Conservation (phyloP, 352 stramenopile genomes). For the Globisporangium nunn region DNA sequence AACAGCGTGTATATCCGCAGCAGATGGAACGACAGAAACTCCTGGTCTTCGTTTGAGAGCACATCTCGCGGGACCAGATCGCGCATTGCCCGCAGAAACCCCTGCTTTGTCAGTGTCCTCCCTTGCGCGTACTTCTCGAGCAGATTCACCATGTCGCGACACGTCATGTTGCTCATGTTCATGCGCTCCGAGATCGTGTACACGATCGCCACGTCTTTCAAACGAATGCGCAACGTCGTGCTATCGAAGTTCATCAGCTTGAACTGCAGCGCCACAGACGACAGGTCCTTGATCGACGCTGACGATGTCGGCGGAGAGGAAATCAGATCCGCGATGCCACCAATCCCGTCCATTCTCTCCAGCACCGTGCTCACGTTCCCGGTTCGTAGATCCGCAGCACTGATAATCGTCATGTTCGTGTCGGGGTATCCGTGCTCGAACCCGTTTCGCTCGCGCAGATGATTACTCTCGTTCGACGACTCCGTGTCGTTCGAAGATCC, state of each 20-base stretch:
- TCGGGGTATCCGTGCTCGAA: constrained; percentile 44
- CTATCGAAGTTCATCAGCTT: constrained; percentile 85
- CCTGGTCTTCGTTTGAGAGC: constrained; percentile 80
- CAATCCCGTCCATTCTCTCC: constrained; percentile 48
- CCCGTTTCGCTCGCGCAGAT: constrained; percentile 23
- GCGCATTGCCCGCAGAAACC: constrained; percentile 73
- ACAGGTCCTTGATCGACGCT: constrained; percentile 43
- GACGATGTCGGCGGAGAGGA: constrained; percentile 40
- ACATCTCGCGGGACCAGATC: constrained; percentile 61
- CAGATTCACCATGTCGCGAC: constrained; percentile 54
- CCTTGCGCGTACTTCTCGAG: constrained; percentile 66
- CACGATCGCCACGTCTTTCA: constrained; percentile 83
- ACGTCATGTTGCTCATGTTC: constrained; percentile 65
- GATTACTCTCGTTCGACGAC: constrained; percentile 56
- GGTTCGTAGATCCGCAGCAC: constrained; percentile 31
- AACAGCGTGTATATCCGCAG: constrained; percentile 80
- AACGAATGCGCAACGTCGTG: constrained; percentile 64
- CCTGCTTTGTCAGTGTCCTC: constrained; percentile 62
- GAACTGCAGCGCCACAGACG: constrained; percentile 76
- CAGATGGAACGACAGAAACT: constrained; percentile 84
- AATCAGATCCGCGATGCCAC: constrained; percentile 53
- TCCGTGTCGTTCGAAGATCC: constrained; percentile 57
- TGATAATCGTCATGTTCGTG: constrained; percentile 24
- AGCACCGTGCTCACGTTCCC: constrained; percentile 28
- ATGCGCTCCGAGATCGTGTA: constrained; percentile 85